These are phyloP conservation scores for Paraphoma sp. DNA, from an alignment of 2,329 filamentous ascomycete genomes.

Conservation along the genomic window DNA sequence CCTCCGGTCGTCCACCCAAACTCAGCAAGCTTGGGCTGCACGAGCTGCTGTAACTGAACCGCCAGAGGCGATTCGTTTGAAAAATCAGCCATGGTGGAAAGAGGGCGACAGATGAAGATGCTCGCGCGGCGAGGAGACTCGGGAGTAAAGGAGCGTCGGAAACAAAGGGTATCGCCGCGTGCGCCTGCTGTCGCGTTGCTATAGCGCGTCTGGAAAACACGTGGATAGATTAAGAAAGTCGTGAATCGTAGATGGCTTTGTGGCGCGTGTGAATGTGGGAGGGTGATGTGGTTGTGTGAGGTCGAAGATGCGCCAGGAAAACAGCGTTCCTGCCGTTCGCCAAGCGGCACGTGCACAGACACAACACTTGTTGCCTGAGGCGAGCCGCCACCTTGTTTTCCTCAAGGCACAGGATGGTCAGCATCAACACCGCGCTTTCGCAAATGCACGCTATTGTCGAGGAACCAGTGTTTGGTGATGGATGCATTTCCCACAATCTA, in stretches of 20 bases:
- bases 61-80: constrained; percentile 81
- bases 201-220: too few species aligned
- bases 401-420: neutral
- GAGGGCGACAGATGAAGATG: constrained; percentile 7
- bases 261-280: neutral
- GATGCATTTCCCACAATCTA: too few species aligned
- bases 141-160: constrained; percentile 4
- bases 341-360: neutral
- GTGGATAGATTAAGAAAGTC: neutral
- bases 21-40: constrained; percentile 91
- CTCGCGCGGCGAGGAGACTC: constrained; percentile 19
- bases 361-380: neutral
- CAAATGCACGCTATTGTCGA: too few species aligned
- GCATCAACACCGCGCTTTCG: too few species aligned
- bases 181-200: too few species aligned
- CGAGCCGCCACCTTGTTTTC: neutral
- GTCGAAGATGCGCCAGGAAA: neutral
- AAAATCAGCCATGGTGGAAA: constrained; percentile 73
- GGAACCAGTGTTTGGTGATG: too few species aligned
- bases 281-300: constrained; percentile 9
- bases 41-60: constrained; percentile 78
- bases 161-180: neutral
- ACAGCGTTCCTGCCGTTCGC: neutral
- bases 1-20: constrained; percentile 88
- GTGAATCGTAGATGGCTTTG: neutral